A percentile compares a stretch with the other conserved stretches of the same genome.
These are phyloP conservation scores for Iris macrosiphon DNA, from an alignment of 106 monocot genomes.

Conservation along the genomic window DNA sequence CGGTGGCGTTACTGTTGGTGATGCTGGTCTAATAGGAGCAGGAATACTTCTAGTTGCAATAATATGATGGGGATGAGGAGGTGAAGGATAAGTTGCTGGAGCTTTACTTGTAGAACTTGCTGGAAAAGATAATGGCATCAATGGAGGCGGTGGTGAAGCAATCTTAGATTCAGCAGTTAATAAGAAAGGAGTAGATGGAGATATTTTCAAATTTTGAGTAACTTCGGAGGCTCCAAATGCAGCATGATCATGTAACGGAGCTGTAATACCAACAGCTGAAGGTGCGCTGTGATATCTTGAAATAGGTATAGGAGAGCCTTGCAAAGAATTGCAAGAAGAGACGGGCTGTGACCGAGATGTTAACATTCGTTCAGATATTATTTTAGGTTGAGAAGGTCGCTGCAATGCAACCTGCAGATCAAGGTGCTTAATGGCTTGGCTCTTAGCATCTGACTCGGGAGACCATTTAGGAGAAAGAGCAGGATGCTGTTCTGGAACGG, in stretches of 20 bases:
- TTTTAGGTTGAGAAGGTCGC: constrained; percentile 15
- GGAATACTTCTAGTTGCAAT: background rate
- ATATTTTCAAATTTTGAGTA: constrained; percentile 8
- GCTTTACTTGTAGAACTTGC: background rate
- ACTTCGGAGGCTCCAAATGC: constrained; percentile 19
- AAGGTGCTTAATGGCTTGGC: too few relatives aligned
- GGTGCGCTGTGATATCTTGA: constrained; percentile 60
- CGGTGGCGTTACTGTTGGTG: background rate
- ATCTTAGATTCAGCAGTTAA: too few relatives aligned
- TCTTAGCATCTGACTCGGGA: constrained; percentile 16
- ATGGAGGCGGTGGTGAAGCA: too few relatives aligned
- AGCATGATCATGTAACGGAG: constrained; percentile 39
- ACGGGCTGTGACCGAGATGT: constrained; percentile 31
- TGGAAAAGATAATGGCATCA: background rate
- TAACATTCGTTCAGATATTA: constrained; percentile 25
- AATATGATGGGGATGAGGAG: background rate
- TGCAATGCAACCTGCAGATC: too few relatives aligned
- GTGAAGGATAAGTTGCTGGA: background rate
- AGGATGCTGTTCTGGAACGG: background rate
- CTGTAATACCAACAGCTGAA: constrained; percentile 59
- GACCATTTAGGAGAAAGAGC: constrained; percentile 2
- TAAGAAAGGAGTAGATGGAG: too few relatives aligned
- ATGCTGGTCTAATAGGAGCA: background rate
- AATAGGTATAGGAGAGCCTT: constrained; percentile 20
- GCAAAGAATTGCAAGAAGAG: constrained; percentile 24